phyloP scores from a whole-genome alignment of 208 protist genomes.

The Jaenimonas drosophilae region DNA sequence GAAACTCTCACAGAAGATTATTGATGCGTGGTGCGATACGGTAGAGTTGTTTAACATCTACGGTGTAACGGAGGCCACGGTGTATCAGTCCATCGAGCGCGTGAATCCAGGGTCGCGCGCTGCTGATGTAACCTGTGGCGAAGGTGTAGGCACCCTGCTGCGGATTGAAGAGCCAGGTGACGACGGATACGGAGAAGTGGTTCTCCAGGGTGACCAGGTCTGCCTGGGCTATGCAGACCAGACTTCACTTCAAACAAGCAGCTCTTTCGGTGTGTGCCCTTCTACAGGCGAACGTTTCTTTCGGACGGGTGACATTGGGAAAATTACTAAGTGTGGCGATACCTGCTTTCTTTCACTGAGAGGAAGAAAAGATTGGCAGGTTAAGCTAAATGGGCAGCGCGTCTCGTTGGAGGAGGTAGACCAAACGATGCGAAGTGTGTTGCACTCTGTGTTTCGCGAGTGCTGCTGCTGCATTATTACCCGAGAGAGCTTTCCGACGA shows the following conservation, averaged over 20 bases:
- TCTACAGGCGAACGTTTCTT: constrained; percentile 14
- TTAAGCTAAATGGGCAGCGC: constrained; percentile 53
- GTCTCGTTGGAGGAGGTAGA: constrained; percentile 51
- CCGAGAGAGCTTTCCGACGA: too few relatives aligned
- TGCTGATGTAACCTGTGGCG: constrained; percentile 18
- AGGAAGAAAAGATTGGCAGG: constrained; percentile 37
- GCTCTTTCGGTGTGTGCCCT: constrained; percentile 7
- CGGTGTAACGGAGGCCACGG: constrained; percentile 53
- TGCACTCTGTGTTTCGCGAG: constrained; percentile 3
- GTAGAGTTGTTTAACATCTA: constrained; percentile 55
- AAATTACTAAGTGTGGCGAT: not conserved
- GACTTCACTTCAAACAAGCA: too few relatives aligned
- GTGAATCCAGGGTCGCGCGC: constrained; percentile 7
- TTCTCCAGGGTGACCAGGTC: constrained; percentile 34
- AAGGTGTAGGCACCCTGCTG: constrained; percentile 11
- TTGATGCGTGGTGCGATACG: constrained; percentile 16
- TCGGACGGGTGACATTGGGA: constrained; percentile 34
- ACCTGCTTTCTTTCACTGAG: constrained; percentile 8
- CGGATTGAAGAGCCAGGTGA: constrained; percentile 4
- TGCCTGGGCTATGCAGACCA: constrained; percentile 49
- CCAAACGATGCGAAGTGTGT: constrained; percentile 8
- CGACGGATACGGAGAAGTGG: constrained; percentile 1
- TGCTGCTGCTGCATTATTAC: too few relatives aligned
- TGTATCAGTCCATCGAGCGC: constrained; percentile 38
- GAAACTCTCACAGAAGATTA: constrained; percentile 17